Evolutionary conservation across 768 basidiomycete species (phyloP), one percentile per base, ranked within the genome.

Genomic region (Flagelloscypha sp.): DNA sequence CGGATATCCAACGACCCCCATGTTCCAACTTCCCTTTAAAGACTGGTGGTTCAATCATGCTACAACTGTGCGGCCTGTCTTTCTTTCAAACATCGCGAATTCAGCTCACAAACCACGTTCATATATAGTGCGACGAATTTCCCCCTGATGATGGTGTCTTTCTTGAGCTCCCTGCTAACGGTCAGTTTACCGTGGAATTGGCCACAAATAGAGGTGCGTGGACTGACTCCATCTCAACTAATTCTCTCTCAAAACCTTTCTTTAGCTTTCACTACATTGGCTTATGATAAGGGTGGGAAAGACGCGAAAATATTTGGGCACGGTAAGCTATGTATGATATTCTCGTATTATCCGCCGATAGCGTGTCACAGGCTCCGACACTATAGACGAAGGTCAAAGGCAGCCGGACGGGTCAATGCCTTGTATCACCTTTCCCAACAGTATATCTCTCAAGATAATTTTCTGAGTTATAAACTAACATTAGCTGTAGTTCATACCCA

Each of bases 41-140:
- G 59, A 66, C 33, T 65, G 63, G 63, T 65, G 63, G 63, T 62
- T 66, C 37, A 63, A 66, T 47, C 63, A 65, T 41, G 38, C 48
- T 17, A 53, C 65, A 30, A 50, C 42, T 13, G 64, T 64, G 21
- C 24, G 57, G 21, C 27, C 6, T 13, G 27, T 13, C 21, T 21
- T 12, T 23, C 17, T 18, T 10, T 25, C 7, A n/a, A 24, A 22
- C 21, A 10, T 11, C 11, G 6, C 35, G 15, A 16, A 25, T 35
- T 21, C 5, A 25, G 27, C 27, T 20, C 18, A 19, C 23, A 19
- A 21, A 38, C 19, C 19, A 17, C 15, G 20, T 11, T 18, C 7
- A 9, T 11, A 3, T 38, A 9, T 24, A 68, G 66, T 69, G 67
- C 40, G 65, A 69, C 39, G 49, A 63, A 40, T 66, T 69, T 42